Percentiles rank a stretch among this genome's conserved stretches.
Evolutionary conservation across 495 filamentous ascomycete genomes (phyloP).

Genomic region (Amniculicola lignicola): DNA sequence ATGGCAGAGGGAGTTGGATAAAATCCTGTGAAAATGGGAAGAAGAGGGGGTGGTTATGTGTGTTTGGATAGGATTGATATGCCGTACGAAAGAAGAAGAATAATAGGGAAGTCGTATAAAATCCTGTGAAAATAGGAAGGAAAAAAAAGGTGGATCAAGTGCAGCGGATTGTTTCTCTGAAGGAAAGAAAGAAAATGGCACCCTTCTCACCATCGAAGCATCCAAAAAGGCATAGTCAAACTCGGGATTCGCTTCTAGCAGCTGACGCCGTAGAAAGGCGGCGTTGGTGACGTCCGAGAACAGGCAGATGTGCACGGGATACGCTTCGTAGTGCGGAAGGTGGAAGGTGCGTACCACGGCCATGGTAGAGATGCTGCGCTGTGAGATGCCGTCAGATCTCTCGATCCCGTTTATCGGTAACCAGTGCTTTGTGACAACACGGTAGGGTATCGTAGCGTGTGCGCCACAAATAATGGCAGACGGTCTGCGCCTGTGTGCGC

Average conservation of each 20-base stretch:
- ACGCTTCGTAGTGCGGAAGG: constrained; percentile 65
- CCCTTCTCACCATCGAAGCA: constrained; percentile 58
- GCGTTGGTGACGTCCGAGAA: constrained; percentile 76
- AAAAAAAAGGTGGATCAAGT: background rate
- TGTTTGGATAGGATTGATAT: too few species aligned
- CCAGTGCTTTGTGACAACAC: too few species aligned
- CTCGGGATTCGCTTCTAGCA: constrained; percentile 71
- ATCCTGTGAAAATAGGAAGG: background rate
- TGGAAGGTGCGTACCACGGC: constrained; percentile 47
- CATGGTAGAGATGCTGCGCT: constrained; percentile 15
- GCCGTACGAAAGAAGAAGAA: too few species aligned
- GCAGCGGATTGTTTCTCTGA: background rate
- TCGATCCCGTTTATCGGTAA: too few species aligned
- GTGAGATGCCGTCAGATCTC: too few species aligned
- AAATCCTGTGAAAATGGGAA: background rate
- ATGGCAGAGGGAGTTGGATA: background rate
- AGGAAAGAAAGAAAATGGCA: background rate
- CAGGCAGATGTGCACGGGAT: constrained; percentile 67
- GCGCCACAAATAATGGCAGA: too few species aligned
- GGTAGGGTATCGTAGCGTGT: too few species aligned
- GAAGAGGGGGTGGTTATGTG: too few species aligned
- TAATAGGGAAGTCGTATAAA: background rate
- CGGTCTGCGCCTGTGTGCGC: too few species aligned
- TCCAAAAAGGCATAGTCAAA: constrained; percentile 96
- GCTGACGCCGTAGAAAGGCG: constrained; percentile 70